Evolutionary conservation across 768 basidiomycete genomes (phyloP), one percentile per base, ranked within the genome.

Genomic region (Russula abietina): DNA sequence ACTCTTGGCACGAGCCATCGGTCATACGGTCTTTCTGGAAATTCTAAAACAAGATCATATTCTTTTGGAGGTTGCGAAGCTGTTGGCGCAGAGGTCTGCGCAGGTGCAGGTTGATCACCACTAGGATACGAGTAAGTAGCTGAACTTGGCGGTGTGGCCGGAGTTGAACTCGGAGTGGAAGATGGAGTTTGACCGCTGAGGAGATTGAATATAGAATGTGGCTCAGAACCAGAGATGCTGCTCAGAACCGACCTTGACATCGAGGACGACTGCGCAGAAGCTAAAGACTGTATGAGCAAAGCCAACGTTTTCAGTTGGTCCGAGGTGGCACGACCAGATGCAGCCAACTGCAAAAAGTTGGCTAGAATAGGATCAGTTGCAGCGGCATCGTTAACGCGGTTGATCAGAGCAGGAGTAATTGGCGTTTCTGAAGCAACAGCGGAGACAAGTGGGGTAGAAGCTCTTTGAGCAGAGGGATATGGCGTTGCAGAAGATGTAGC

Each of bases 31-130:
- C 75, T 73, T 68, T 91, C 89, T 55, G 78, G 74, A 66, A 89
- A 91, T 69, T 89, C 87, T 56, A 92, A 69, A 26, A 91, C 82
- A 1, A 92, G 70, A 70, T 91, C 89, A 68, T 85, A 88, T n/a
- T 82, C 81, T 69, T 80, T 85, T 38, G 78, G 70, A 19, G 80
- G 70, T 32, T 65, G 48, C n/a, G 65, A 54, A 26, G 26, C 36
- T 2, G 62, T 24, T 4, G 61, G 59, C 26, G 51, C 43, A 36
- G 48, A 12, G 41, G 66, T 46, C 16, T 41, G 58, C 12, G 41
- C 38, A 16, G 65, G 33, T n/a, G 32, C 26, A 24, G 60, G 24
- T 17, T 45, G 26, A 12, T 55, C 54, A 2, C 38, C 38, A 32
- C 36, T 46, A 9, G 65, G 28, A 26, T 57, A 19, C 16, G 64